phyloP scores from a whole-genome alignment of 2,329 filamentous ascomycete species.

The Chaetomiaceae sp. region DNA sequence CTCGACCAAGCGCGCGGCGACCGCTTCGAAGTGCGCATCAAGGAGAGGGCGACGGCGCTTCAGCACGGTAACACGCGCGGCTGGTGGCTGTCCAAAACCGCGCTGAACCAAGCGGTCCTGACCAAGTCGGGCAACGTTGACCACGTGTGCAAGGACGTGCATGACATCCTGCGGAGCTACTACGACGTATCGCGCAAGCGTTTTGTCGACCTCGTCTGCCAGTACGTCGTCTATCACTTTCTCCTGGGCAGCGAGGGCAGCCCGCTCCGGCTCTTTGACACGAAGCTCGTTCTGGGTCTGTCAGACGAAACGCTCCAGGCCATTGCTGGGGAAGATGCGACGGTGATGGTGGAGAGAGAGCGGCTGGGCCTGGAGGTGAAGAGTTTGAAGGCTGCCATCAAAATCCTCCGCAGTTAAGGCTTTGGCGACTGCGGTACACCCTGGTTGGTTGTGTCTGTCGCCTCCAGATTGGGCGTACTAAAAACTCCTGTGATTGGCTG shows the following conservation, averaged over 20 bases:
- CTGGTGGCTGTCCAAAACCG: constrained; percentile 10
- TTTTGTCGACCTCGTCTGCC: constrained; percentile 34
- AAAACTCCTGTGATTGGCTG: too few species aligned
- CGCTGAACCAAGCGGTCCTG: not conserved
- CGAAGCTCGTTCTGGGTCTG: constrained; percentile 1
- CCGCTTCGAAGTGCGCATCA: not conserved
- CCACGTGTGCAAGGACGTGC: constrained; percentile 40
- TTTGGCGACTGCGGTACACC: not conserved
- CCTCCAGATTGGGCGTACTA: not conserved
- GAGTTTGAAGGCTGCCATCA: not conserved
- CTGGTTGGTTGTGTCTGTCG: not conserved
- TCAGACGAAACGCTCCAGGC: not conserved
- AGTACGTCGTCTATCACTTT: not conserved
- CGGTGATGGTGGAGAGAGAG: not conserved
- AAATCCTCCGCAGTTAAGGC: constrained; percentile 1
- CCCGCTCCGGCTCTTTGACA: not conserved
- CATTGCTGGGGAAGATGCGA: not conserved
- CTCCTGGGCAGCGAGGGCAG: not conserved
- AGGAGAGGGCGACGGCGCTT: not conserved
- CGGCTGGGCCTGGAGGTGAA: not conserved
- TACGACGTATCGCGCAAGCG: constrained; percentile 55
- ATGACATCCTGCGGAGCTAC: constrained; percentile 54
- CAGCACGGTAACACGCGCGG: constrained; percentile 25
- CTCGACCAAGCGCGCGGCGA: not conserved
- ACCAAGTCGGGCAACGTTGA: constrained; percentile 19